phyloP scores from a whole-genome alignment of 1,284 basidiomycete species.

The Violaceomyces palustris region DNA sequence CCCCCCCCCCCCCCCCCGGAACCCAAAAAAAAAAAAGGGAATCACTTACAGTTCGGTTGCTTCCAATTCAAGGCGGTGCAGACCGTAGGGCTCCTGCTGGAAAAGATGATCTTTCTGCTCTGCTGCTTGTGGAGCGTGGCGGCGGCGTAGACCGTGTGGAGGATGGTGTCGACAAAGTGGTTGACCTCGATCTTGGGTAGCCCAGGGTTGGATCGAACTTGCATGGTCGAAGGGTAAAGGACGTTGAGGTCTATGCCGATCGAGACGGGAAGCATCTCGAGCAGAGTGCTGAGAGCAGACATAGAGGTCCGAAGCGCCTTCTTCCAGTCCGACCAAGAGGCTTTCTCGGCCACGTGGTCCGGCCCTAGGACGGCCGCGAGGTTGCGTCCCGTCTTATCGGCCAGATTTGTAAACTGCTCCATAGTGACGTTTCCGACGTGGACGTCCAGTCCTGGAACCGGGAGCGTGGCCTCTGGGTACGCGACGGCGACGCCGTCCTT shows the following conservation, averaged over 20 bases:
- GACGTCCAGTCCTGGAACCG: conserved; percentile 68
- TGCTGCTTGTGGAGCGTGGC: conserved; percentile 35
- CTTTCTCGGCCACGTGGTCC: conserved; percentile 14
- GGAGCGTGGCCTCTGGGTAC: conserved; percentile 68
- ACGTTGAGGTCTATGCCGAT: conserved; percentile 48
- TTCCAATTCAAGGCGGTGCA: conserved; percentile 89
- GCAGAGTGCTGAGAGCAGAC: conserved; percentile 37
- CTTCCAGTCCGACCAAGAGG: conserved; percentile 37
- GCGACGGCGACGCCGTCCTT: conserved; percentile 81
- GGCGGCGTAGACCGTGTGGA: conserved; percentile 49
- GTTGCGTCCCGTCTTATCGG: conserved; percentile 48
- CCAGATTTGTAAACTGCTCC: conserved; percentile 70
- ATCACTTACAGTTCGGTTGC: conserved; percentile 83
- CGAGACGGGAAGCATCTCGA: conserved; percentile 31
- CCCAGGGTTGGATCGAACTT: conserved; percentile 34
- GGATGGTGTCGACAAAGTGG: conserved; percentile 47
- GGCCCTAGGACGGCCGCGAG: too few species aligned
- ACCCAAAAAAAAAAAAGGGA: conserved; percentile 4
- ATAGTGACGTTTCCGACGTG: conserved; percentile 77
- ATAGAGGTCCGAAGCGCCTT: conserved; percentile 20
- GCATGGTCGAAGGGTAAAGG: conserved; percentile 42
- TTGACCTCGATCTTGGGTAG: conserved; percentile 47
- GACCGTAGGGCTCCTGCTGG: conserved; percentile 43
- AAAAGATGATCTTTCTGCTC: conserved; percentile 47
- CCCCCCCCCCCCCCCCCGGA: too few species aligned